Base-by-base conservation (phyloP, 176 grass and related monocot species). In the Zea luxurians region DNA sequence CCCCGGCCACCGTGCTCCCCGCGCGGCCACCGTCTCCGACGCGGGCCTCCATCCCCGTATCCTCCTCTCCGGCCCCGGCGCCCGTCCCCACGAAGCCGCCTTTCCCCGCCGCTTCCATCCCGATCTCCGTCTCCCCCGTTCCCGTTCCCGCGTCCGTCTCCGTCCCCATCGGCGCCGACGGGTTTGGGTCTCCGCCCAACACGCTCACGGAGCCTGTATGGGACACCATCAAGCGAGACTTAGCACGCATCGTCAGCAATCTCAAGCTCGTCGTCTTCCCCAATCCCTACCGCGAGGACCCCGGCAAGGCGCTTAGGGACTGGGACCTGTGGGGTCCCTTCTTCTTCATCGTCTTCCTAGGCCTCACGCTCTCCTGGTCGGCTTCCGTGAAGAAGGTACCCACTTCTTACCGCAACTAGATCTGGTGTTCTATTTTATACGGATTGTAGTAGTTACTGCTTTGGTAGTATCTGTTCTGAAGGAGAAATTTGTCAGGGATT, bases 291-390 rank as follows among this genome's bases (percentile, higher is more conserved):
- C 86, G 96, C 48, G 96, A 99, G 75, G 96, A 99, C 84, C 96
- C 92, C 0, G 96, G 96, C 47, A 99, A 92, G 86, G 96, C 96
- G 52, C 96, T 99, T 18, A 83, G 96, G 89, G 92, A 99, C 85
- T 99, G 96, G 96, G 96, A 99, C 77, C 92, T 99, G 1, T 98
- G 96, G 96, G 96, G 92, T 0, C 96, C 96, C 13, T 95, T 99
- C 85, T 99, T 99, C 88, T 99, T 99, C 92, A 99, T 99, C 85
- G 86, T 99, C 18, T 99, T 99, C 88, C 89, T 99, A 7, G 92
- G 96, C 1, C 90, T 99, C 49, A 92, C 87, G 2, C 96, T 95
- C 27, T 99, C 96, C 81, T 95, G 96, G 96, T 99, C 96, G 9
- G 96, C 96, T 4, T 93, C 96, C 6, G 90, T 95, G 5, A 99